Conservation (phyloP, 192 early-diverging fungal genomes). For the Polychytrium aggregatum region DNA sequence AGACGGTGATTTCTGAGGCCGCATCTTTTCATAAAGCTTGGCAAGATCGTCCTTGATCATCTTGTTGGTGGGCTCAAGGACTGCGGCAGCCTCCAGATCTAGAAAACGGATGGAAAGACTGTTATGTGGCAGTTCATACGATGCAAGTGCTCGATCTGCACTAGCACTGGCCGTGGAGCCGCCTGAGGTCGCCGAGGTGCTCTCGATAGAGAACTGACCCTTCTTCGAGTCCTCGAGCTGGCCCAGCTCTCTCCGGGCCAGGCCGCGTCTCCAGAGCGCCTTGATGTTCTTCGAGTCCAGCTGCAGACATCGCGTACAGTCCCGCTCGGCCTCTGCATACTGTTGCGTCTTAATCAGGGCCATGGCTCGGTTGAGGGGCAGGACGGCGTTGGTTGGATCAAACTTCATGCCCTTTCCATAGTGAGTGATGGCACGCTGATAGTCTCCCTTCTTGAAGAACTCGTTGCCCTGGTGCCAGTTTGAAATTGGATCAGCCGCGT, state of each 20-base stretch:
- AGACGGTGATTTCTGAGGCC: too few species aligned
- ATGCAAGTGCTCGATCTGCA: too few species aligned
- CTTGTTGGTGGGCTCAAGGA: constrained; percentile 58
- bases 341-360: constrained; percentile 61
- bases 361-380: constrained; percentile 70
- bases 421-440: constrained; percentile 19
- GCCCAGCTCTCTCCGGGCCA: constrained; percentile 41
- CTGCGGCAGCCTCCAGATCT: constrained; percentile 53
- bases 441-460: constrained; percentile 37
- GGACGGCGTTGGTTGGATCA: constrained; percentile 46
- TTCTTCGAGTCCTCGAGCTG: constrained; percentile 41
- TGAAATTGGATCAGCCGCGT: too few species aligned
- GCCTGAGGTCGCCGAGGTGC: too few species aligned
- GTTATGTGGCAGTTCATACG: too few species aligned
- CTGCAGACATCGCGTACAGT: constrained; percentile 47
- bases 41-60: constrained; percentile 53
- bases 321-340: constrained; percentile 52
- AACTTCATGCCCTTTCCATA: constrained; percentile 48
- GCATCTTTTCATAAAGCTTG: too few species aligned
- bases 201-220: constrained; percentile 22
- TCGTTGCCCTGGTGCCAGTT: constrained; percentile 39
- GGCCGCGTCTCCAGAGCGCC: constrained; percentile 65
- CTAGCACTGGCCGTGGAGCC: too few species aligned
- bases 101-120: not conserved
- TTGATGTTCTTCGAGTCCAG: constrained; percentile 65